Evolutionary conservation across 139 green algal species (phyloP), one percentile per base, ranked within the genome.

Genomic region (Raphidocelis subcapitata): DNA sequence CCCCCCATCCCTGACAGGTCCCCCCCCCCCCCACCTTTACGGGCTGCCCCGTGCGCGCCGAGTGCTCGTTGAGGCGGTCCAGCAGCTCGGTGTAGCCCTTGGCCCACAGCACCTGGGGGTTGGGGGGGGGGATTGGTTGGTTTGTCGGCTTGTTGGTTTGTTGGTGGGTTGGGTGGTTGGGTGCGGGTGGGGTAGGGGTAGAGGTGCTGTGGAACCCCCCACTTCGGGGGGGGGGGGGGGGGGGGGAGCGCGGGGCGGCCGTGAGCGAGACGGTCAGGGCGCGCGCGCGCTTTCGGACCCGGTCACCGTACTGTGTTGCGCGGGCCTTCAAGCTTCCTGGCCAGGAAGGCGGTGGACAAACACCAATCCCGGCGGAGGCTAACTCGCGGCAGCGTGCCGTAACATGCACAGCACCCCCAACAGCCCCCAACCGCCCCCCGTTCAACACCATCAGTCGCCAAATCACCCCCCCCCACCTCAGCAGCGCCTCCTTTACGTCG

Each of bases 121-220:
- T n/a, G n/a, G n/a, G n/a, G n/a, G n/a, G n/a, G 96, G 96, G n/a
- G 99, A 88, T 85, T 98, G 99, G 86, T 99, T 99, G 2, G 86
- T 86, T 57, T 95, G n/a, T n/a, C n/a, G n/a, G n/a, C n/a, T n/a
- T n/a, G n/a, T n/a, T n/a, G n/a, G n/a, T n/a, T n/a, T n/a, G 94
- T 44, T 90, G 89, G 72, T 73, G 80, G 71, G 23, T 35, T n/a
- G 8, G 47, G 24, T 18, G 8, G 29, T 33, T 1, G 26, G 47
- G 14, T 15, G 28, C 21, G 26, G 28, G 31, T 46, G 46, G 46
- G 14, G 46, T 54, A 16, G 46, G 14, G 46, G 14, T 54, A 16
- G 46, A 23, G 14, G 16, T 23, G 46, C 46, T 14, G 46, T 54
- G 46, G 16, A 16, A 54, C 14, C 14, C 14, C 14, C 14, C 14